Percentiles rank a stretch among this genome's conserved stretches.
These are phyloP conservation scores for Russula abietina DNA, from an alignment of 768 basidiomycete genomes.

Conservation along the genomic window DNA sequence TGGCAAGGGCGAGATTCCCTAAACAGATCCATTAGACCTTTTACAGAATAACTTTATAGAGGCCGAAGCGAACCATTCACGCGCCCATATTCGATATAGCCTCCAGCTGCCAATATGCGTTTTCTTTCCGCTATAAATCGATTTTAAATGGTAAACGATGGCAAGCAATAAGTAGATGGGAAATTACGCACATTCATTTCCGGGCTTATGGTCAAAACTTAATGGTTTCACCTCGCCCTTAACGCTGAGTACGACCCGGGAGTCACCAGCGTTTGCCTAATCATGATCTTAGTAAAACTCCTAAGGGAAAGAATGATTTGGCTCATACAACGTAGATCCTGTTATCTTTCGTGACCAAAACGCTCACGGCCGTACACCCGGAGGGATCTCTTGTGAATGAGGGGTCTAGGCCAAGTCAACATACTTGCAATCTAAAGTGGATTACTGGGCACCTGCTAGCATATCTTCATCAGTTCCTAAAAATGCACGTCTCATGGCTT, in stretches of 20 bases:
- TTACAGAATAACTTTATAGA: background rate
- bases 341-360: slow-evolving; percentile 68
- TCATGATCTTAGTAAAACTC: slow-evolving; percentile 31
- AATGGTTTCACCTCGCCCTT: slow-evolving; percentile 84
- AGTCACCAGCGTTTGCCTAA: slow-evolving; percentile 98
- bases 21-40: slow-evolving; percentile 10
- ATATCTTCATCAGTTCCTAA: slow-evolving; percentile 94
- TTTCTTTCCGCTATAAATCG: slow-evolving; percentile 61
- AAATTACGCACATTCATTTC: slow-evolving; percentile 59
- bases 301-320: background rate
- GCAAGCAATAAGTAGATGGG: slow-evolving; percentile 8
- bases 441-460: slow-evolving; percentile 55
- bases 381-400: slow-evolving; percentile 86
- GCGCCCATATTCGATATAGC: slow-evolving; percentile 93
- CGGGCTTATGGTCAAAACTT: slow-evolving; percentile 95
- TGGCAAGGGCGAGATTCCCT: slow-evolving; percentile 94
- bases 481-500: slow-evolving; percentile 82
- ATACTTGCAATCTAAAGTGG: background rate
- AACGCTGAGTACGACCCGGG: slow-evolving; percentile 78
- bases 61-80: slow-evolving; percentile 68
- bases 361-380: slow-evolving; percentile 92
- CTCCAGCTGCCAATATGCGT: slow-evolving; percentile 86
- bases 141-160: slow-evolving; percentile 9
- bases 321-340: slow-evolving; percentile 73
- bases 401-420: slow-evolving; percentile 49